Percentiles rank a stretch among this genome's conserved stretches.
Evolutionary conservation across 108 stramenopile species (phyloP).

Genomic region (Fragilaria radians): DNA sequence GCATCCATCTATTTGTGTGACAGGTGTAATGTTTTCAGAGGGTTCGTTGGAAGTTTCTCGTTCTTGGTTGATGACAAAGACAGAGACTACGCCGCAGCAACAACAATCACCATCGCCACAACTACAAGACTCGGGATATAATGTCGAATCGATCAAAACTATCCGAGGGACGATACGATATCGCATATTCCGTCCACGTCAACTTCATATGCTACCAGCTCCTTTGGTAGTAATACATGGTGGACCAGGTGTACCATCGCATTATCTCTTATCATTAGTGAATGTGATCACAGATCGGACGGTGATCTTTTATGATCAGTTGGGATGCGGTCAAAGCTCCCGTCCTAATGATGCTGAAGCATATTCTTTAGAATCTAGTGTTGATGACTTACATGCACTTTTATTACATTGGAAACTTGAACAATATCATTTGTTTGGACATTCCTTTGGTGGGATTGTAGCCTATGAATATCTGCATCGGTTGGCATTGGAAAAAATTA

Average conservation of each 20-base stretch:
- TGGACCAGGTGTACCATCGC: constrained; percentile 55
- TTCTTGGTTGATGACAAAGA: too few species aligned
- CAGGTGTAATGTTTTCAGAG: too few species aligned
- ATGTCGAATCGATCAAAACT: too few species aligned
- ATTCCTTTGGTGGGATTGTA: constrained; percentile 54
- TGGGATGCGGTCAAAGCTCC: constrained; percentile 50
- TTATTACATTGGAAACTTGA: constrained; percentile 30
- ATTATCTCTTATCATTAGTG: constrained; percentile 49
- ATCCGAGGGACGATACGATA: too few species aligned
- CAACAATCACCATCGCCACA: too few species aligned
- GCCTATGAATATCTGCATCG: constrained; percentile 59
- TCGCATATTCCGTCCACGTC: too few species aligned
- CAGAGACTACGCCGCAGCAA: too few species aligned
- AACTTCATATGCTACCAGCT: too few species aligned
- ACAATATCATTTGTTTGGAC: constrained; percentile 60
- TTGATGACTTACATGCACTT: constrained; percentile 41
- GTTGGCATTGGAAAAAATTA: too few species aligned
- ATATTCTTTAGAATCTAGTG: constrained; percentile 38
- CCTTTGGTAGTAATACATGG: constrained; percentile 53
- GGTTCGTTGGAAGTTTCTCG: too few species aligned
- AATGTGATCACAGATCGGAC: constrained; percentile 37
- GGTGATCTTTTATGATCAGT: constrained; percentile 60
- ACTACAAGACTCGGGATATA: too few species aligned
- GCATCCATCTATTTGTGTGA: too few species aligned
- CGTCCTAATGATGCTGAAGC: constrained; percentile 24